Evolutionary conservation across 139 green algal species (phyloP), one percentile per base, ranked within the genome.

Genomic region (Coelastrella sp.): DNA sequence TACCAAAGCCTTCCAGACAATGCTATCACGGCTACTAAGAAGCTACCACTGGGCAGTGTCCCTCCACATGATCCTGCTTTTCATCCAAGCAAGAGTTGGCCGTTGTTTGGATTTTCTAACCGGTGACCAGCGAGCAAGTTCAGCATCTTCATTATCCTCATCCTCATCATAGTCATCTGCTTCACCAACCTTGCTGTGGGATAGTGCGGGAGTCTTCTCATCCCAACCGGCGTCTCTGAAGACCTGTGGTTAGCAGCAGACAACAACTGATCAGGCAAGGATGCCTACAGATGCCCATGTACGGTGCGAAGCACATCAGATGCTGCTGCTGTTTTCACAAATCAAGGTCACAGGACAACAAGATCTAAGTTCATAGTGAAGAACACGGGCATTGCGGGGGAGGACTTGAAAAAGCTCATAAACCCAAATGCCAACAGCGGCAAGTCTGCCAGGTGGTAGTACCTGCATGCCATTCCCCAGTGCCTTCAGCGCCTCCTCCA

Each of bases 181-280:
- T 48, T 37, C 40, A 40, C 25, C 25, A 57, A 25, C 9, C 30
- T 51, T 38, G 8, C 11, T 30, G 35, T 78, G 32, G 2, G 57
- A 37, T n/a, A 84, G 37, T 38, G 37, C 19, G 13, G 78, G 78
- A 11, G 15, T 91, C 85, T 86, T 86, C n/a, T 50, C 80, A 45
- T 86, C 80, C 80, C 80, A 86, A 48, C 80, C 80, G 19, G 13
- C 25, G n/a, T 86, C 66, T 17, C 80, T 62, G 51, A 86, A 80
- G 9, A 53, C 80, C 43, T 84, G 78, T 38, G 37, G 5, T 32
- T 3, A 59, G 23, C 68, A 77, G 13, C 35, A 41, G 11, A n/a
- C 8, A 19, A 27, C 23, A 35, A 4, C 50, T 30, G 43, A 23
- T 66, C 32, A 13, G 38, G 32, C 50, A 30, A 32, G 19, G n/a